Percentiles rank a stretch among this genome's conserved stretches.
phyloP scores from a whole-genome alignment of 805 yeast species.

The Metschnikowia aberdeeniae region DNA sequence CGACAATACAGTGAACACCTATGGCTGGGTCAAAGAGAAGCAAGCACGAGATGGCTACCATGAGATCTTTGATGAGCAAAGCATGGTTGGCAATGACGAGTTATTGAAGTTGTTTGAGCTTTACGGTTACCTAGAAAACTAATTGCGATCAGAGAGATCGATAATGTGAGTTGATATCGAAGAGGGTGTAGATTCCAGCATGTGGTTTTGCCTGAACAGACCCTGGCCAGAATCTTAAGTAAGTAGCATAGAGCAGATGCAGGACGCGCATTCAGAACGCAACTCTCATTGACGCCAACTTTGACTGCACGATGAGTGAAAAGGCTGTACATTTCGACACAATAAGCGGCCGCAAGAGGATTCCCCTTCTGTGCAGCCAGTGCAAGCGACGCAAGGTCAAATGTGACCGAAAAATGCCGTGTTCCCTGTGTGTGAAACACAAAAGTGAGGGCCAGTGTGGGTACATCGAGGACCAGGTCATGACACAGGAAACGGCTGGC shows the following conservation, averaged over 20 bases:
- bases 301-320: neutral
- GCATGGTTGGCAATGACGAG: constrained; percentile 28
- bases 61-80: constrained; percentile 17
- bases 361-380: constrained; percentile 31
- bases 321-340: neutral
- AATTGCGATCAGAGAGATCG: neutral
- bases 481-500: constrained; percentile 5
- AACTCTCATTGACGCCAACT: too few relatives aligned
- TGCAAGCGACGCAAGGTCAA: constrained; percentile 36
- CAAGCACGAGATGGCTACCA: constrained; percentile 11
- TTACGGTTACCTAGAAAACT: constrained; percentile 29
- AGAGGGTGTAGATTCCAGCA: too few relatives aligned
- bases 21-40: constrained; percentile 16
- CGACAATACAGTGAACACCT: constrained; percentile 16
- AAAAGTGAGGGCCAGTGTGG: constrained; percentile 23
- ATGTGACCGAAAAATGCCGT: constrained; percentile 36
- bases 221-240: too few relatives aligned
- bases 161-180: too few relatives aligned
- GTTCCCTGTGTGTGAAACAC: constrained; percentile 29
- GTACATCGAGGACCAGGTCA: constrained; percentile 19
- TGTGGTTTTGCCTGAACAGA: too few relatives aligned
- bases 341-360: constrained; percentile 6
- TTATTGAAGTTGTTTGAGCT: constrained; percentile 32
- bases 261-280: too few relatives aligned
- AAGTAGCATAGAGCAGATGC: too few relatives aligned